Conservation (phyloP, 1,284 basidiomycete genomes). For the Ustilago nuda region DNA sequence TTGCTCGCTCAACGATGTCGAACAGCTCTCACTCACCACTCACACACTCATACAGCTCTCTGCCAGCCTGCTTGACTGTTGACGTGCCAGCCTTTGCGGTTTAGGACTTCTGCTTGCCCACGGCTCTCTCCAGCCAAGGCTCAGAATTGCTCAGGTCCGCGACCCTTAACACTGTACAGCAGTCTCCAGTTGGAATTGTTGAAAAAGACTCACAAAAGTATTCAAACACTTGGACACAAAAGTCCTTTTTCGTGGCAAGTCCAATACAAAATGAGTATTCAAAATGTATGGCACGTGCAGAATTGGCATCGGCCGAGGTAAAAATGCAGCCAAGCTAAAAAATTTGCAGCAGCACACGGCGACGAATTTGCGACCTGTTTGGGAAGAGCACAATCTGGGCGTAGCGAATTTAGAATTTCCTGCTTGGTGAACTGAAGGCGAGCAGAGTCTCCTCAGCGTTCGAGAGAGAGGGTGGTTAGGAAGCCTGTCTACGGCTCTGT, state of each 20-base stretch:
- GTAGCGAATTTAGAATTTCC: background rate
- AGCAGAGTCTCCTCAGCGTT: background rate
- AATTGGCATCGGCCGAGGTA: background rate
- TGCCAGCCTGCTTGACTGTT: background rate
- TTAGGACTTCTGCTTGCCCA: conserved; percentile 10
- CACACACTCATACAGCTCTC: background rate
- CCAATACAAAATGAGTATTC: background rate
- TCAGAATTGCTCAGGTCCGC: background rate
- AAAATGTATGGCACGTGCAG: too few species aligned
- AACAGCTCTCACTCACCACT: background rate
- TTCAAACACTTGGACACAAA: too few species aligned
- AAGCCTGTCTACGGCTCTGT: background rate
- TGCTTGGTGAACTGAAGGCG: background rate
- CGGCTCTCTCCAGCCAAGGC: background rate
- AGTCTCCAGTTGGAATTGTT: background rate
- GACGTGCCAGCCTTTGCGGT: background rate
- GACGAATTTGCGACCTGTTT: too few species aligned
- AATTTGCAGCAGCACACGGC: too few species aligned
- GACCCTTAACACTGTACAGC: background rate
- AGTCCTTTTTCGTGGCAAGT: too few species aligned
- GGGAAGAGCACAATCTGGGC: too few species aligned
- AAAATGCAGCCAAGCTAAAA: too few species aligned
- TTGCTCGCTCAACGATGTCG: conserved; percentile 12
- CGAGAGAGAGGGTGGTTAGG: too few species aligned
- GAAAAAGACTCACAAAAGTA: too few species aligned